A percentile compares a stretch with the other conserved stretches of the same genome.
Conservation (phyloP, 352 stramenopile species). For the Phytophthora tubulina region DNA sequence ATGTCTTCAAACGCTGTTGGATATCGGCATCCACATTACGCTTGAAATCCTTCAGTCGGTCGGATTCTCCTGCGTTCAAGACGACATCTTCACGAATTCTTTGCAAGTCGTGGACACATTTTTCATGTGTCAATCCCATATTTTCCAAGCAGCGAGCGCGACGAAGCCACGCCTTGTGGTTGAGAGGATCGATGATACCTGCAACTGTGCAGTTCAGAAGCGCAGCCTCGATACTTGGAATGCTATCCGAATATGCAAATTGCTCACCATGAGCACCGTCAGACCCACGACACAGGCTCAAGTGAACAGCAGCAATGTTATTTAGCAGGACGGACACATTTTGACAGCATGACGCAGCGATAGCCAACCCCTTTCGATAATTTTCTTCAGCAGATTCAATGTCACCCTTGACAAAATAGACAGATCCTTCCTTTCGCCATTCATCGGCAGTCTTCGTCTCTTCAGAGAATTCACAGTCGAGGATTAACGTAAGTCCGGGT, state of each 20-base stretch:
- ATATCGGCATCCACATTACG: constrained; percentile 7
- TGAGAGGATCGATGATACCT: constrained; percentile 39
- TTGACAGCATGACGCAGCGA: not conserved
- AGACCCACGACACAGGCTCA: constrained; percentile 9
- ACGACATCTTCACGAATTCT: constrained; percentile 5
- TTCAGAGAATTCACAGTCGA: not conserved
- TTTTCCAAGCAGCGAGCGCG: constrained; percentile 27
- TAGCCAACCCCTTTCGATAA: constrained; percentile 27
- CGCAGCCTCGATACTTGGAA: constrained; percentile 18
- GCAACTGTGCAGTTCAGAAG: constrained; percentile 41
- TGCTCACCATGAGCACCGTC: too few species aligned
- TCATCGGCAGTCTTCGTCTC: constrained; percentile 2
- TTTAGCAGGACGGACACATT: constrained; percentile 36
- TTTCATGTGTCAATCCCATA: constrained; percentile 15
- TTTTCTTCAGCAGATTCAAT: constrained; percentile 16
- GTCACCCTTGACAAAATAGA: constrained; percentile 20
- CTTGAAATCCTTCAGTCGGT: constrained; percentile 27
- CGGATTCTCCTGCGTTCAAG: not conserved
- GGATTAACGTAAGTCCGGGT: not conserved
- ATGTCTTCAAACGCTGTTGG: not conserved
- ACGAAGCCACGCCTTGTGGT: constrained; percentile 42
- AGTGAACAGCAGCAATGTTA: constrained; percentile 38
- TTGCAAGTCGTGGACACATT: constrained; percentile 25
- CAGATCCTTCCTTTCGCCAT: constrained; percentile 33
- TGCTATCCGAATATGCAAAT: not conserved